phyloP scores from a whole-genome alignment of 2,329 filamentous ascomycete species.

The Arthrobotrys megalospora region DNA sequence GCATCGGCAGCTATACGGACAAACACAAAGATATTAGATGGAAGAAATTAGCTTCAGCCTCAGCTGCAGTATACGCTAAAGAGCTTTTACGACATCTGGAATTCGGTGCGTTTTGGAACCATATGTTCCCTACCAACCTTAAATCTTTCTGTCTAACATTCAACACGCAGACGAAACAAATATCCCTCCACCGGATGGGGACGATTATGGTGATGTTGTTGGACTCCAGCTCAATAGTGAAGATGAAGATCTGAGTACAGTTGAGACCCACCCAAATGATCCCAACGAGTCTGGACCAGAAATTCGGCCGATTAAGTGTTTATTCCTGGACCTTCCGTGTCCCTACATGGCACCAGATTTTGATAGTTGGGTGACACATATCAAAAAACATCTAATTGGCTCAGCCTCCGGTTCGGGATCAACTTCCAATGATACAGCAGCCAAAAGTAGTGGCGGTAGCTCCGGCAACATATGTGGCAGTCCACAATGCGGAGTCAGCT shows the following conservation, averaged over 20 bases:
- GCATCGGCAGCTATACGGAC: constrained; percentile 33
- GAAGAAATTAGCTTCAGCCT: constrained; percentile 10
- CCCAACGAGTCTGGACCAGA: too few species aligned
- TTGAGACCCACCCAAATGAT: background rate
- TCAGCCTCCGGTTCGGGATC: background rate
- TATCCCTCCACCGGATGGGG: background rate
- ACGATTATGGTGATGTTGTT: background rate
- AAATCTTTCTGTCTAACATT: background rate
- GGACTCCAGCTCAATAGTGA: background rate
- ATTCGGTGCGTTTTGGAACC: background rate
- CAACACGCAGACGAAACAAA: background rate
- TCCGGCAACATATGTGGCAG: background rate
- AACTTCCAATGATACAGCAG: background rate
- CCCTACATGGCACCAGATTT: background rate
- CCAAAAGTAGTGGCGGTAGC: background rate
- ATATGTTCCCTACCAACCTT: background rate
- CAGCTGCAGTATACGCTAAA: constrained; percentile 25
- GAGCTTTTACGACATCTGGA: background rate
- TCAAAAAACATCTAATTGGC: constrained; percentile 12
- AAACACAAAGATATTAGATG: constrained; percentile 23
- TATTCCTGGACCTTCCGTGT: constrained; percentile 3
- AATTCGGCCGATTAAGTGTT: background rate
- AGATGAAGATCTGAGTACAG: background rate
- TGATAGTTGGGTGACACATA: constrained; percentile 1
- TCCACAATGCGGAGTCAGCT: background rate